Percentiles rank a stretch among this genome's conserved stretches.
Conservation (phyloP, 2,329 filamentous ascomycete genomes). For the Trichoderma atrobrunneum region DNA sequence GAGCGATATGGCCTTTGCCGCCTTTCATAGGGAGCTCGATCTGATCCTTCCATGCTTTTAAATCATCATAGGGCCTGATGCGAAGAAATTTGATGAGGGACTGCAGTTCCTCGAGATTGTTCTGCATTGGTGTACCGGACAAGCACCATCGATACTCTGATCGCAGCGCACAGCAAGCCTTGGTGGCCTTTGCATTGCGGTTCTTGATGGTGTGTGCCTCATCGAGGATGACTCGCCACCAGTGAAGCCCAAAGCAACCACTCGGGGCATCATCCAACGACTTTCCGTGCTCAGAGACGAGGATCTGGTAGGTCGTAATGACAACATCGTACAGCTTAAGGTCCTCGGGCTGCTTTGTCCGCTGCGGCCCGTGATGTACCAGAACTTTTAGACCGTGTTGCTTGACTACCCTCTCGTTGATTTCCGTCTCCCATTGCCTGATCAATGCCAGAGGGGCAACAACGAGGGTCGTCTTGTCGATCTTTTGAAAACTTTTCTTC, state of each 20-base stretch:
- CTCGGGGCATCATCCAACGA: slow-evolving; percentile 65
- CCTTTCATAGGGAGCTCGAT: slow-evolving; percentile 89
- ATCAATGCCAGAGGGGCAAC: slow-evolving; percentile 92
- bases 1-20: slow-evolving; percentile 83
- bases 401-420: slow-evolving; percentile 73
- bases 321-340: slow-evolving; percentile 89
- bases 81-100: slow-evolving; percentile 89
- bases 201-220: slow-evolving; percentile 99
- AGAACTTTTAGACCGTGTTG: slow-evolving; percentile 73
- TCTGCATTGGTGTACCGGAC: slow-evolving; percentile 96
- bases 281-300: slow-evolving; percentile 83
- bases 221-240: slow-evolving; percentile 94
- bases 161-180: slow-evolving; percentile 81
- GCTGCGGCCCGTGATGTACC: slow-evolving; percentile 85
- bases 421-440: slow-evolving; percentile 94
- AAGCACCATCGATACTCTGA: slow-evolving; percentile 94
- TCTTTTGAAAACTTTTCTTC: slow-evolving; percentile 65
- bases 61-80: slow-evolving; percentile 85
- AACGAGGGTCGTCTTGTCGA: slow-evolving; percentile 81
- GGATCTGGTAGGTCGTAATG: slow-evolving; percentile 93
- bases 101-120: slow-evolving; percentile 94
- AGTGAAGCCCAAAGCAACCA: slow-evolving; percentile 86
- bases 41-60: slow-evolving; percentile 84
- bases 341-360: slow-evolving; percentile 74
- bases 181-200: slow-evolving; percentile 89